Evolutionary conservation across 1,139 yeast species (phyloP), one percentile per base, ranked within the genome.

Genomic region (Suhomyces panamericanus): DNA sequence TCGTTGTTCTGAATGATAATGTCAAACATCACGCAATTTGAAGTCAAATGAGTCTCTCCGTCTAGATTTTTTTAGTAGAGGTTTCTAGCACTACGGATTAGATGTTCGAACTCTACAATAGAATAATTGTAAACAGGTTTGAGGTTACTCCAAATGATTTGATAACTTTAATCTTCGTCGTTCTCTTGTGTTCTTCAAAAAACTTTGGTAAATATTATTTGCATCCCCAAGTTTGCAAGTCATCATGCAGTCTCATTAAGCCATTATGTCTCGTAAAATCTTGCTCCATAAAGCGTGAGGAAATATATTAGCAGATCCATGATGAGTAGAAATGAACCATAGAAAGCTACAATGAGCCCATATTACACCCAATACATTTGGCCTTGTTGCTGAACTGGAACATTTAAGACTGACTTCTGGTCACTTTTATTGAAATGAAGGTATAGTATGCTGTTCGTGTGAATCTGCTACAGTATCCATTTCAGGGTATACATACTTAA

Each of bases 201-300:
- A 28, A 4, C 9, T 15, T 16, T 13, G 8, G 9, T 20, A 2
- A 20, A 20, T 20, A 7, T 20, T 20, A 6, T 20, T 20, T 20
- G 24, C 24, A 20, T 31, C 34, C 17, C 24, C 6, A 11, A 31
- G 1, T 14, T 15, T 31, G 6, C 24, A 31, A 14, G 12, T 31
- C 34, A 31, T 31, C 34, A 31, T 31, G 34, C 34, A 31, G 17
- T 31, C 34, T 31, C 20, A 31, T 31, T 15, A 31, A 31, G 24
- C 22, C 12, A 11, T 14, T 9, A 31, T 14, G n/a, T 4, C 9
- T 31, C 22, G 20, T 14, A 31, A 14, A 31, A 31, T 31, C 12
- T 31, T 31, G 34, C 17, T 6, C 34, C 22, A 31, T 31, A 20
- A 31, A 16, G 20, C 34, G 17, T 31, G 12, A 31, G 12, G 20